A percentile compares a stretch with the other conserved stretches of the same genome.
Evolutionary conservation across 2,329 filamentous ascomycete genomes (phyloP).

Genomic region (Colletotrichum salicis): DNA sequence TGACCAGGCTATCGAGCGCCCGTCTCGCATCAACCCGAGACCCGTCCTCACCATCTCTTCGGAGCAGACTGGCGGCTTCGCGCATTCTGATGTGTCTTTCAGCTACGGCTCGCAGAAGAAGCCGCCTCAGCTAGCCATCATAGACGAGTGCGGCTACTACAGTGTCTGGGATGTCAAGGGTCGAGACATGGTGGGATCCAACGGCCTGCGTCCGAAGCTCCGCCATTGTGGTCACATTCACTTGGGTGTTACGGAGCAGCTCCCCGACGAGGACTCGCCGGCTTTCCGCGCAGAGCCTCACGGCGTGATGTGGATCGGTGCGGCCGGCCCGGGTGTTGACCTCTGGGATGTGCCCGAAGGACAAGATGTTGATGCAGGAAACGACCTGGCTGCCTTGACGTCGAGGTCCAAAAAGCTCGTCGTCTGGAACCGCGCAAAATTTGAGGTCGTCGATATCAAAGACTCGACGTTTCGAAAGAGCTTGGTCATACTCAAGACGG

Average conservation of each 20-base stretch:
- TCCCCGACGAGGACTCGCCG: conserved; percentile 43
- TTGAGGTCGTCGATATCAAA: conserved; percentile 51
- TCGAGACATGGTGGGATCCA: conserved; percentile 47
- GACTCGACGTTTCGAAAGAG: conserved; percentile 39
- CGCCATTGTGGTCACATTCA: conserved; percentile 56
- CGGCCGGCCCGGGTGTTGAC: conserved; percentile 37
- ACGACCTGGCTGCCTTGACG: conserved; percentile 18
- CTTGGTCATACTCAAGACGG: conserved; percentile 42
- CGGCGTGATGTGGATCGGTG: conserved; percentile 55
- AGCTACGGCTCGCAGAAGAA: conserved; percentile 60
- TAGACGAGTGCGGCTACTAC: conserved; percentile 75
- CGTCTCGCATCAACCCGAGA: conserved; percentile 66
- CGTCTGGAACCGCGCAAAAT: conserved; percentile 49
- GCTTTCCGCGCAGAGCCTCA: conserved; percentile 50
- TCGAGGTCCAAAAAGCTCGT: conserved; percentile 40
- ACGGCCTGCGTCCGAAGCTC: conserved; percentile 46
- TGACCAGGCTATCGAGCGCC: conserved; percentile 39
- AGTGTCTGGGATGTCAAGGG: conserved; percentile 70
- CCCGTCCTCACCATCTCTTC: conserved; percentile 64
- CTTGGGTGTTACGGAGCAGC: conserved; percentile 48
- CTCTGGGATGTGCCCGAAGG: conserved; percentile 38
- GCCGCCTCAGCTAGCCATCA: conserved; percentile 71
- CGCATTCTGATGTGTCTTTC: conserved; percentile 73
- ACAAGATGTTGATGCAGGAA: conserved; percentile 25
- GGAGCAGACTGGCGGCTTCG: conserved; percentile 61